Evolutionary conservation across 768 basidiomycete species (phyloP).

Genomic region (Leccinum broughii): DNA sequence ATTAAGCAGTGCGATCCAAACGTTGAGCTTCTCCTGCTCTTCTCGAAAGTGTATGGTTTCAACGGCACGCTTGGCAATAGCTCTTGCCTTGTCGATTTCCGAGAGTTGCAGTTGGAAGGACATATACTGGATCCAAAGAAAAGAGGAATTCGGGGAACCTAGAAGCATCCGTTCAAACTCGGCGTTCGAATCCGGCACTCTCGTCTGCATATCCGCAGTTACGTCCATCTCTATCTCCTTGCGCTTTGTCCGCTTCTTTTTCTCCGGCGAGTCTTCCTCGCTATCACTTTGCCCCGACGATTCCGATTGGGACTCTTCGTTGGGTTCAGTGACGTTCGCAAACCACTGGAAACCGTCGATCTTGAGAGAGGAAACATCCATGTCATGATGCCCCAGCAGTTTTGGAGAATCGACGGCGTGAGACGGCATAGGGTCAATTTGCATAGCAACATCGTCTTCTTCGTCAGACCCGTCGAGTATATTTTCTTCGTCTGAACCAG

Average conservation of each 20-base stretch:
- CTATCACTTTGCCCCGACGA: constrained; percentile 45
- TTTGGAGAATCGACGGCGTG: neutral
- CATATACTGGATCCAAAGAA: constrained; percentile 99
- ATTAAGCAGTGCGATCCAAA: constrained; percentile 97
- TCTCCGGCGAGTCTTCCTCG: constrained; percentile 33
- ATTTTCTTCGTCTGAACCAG: constrained; percentile 24
- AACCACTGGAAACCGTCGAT: constrained; percentile 78
- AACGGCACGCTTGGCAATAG: constrained; percentile 81
- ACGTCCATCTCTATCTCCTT: constrained; percentile 76
- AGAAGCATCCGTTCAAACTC: constrained; percentile 94
- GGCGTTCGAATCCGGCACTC: constrained; percentile 83
- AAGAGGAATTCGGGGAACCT: constrained; percentile 95
- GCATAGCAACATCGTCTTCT: constrained; percentile 23
- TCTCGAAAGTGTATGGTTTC: constrained; percentile 92
- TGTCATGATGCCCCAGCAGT: neutral
- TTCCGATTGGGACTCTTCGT: constrained; percentile 41
- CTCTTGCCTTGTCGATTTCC: constrained; percentile 92
- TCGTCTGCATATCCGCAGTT: constrained; percentile 86
- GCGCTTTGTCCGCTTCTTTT: constrained; percentile 66
- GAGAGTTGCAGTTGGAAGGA: constrained; percentile 97
- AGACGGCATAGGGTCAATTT: constrained; percentile 7
- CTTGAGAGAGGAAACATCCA: constrained; percentile 41
- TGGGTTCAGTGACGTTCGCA: constrained; percentile 36
- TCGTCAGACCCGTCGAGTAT: constrained; percentile 12
- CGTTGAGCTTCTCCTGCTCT: constrained; percentile 92